Percentiles rank a stretch among this genome's conserved stretches.
phyloP scores from a whole-genome alignment of 139 green algal genomes.

The Chlamydomonas schloesseri region DNA sequence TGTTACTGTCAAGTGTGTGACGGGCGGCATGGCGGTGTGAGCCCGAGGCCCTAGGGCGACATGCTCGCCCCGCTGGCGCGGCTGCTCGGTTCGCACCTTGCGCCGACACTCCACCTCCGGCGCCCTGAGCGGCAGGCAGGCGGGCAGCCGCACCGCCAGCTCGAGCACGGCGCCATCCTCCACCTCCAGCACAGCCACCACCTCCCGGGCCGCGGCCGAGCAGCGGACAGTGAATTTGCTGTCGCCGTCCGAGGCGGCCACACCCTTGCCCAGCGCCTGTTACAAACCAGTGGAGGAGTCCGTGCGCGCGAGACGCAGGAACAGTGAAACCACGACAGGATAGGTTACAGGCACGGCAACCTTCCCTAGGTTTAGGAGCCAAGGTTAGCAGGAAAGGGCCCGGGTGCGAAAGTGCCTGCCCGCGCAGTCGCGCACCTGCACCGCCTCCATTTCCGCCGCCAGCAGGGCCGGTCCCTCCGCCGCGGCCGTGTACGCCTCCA shows the following conservation, averaged over 20 bases:
- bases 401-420: no score
- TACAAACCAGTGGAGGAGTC: no score
- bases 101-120: slow-evolving; percentile 82
- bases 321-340: no score
- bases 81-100: slow-evolving; percentile 33
- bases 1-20: no score
- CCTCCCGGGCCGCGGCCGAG: slow-evolving; percentile 70
- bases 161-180: slow-evolving; percentile 91
- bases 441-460: slow-evolving; percentile 77
- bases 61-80: no score
- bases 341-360: no score
- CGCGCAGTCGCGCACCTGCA: slow-evolving; percentile 59
- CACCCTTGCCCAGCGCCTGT: not conserved
- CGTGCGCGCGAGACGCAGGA: not conserved
- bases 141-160: slow-evolving; percentile 87
- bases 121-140: slow-evolving; percentile 80
- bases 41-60: no score
- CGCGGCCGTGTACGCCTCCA: slow-evolving; percentile 88
- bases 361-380: no score
- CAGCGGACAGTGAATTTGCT: slow-evolving; percentile 76
- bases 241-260: not conserved
- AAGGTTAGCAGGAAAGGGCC: no score
- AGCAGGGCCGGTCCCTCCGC: slow-evolving; percentile 84
- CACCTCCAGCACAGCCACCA: slow-evolving; percentile 78
- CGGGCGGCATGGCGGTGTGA: no score